Evolutionary conservation across 345 rosid genomes (phyloP), one percentile per base, ranked within the genome.

Genomic region (Hirschfeldia incana): DNA sequence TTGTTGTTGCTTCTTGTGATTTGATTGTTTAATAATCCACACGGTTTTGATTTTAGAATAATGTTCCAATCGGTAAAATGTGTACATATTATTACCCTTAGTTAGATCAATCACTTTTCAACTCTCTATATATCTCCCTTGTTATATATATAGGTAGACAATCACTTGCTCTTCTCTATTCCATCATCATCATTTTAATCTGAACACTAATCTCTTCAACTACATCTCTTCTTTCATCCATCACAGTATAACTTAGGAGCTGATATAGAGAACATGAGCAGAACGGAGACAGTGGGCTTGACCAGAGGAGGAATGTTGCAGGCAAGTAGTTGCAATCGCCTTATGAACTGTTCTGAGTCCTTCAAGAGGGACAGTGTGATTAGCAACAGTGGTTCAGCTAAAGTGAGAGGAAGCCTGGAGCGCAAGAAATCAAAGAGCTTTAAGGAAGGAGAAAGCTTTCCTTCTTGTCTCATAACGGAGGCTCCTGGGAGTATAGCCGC

Each of bases 401-500:
- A 78, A 67, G 73, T 4, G 39, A 73, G 34, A 34, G 69, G 57
- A 73, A 78, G 6, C 78, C 73, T 78, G 77, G 82, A 78, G 33
- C 74, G 65, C 69, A 78, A 73, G 82, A 78, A 78, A 73, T 78
- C 82, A 30, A 78, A 73, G 65, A 78, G 69, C 67, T 78, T 78
- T 46, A 78, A 67, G 26, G 82, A 78, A 67, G 78, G 74, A 15
- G 82, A 79, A 1, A 73, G 82, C 16, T 79, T 44, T 36, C 2
- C 82, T 49, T 79, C 82, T 2, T 79, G 82, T 64, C 82, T 79
- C 64, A 73, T 79, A 27, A 79, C 82, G 1, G 82, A 79, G 57
- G 78, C 78, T 73, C 86, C 93, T 0, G 93, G 94, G 4, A 90
- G 86, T 83, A 88, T 92, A 44, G 92, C 94, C 0, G 90, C 94